These are phyloP conservation scores for Rhododendron griersonianum DNA, from an alignment of 148 eudicot species.

Conservation along the genomic window DNA sequence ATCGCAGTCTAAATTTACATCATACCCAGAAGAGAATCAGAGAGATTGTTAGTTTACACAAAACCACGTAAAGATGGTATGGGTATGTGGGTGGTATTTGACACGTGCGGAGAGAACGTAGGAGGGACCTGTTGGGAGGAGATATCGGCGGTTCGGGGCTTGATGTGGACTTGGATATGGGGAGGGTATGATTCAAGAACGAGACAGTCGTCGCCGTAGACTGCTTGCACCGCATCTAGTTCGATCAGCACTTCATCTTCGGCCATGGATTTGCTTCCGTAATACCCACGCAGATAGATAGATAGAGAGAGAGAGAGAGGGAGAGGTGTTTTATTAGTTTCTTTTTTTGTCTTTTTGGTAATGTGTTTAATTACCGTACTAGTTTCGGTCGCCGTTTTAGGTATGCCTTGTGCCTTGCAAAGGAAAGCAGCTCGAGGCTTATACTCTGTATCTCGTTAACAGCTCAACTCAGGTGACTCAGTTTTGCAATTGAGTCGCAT, in stretches of 20 bases:
- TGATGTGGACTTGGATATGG: conserved; percentile 55
- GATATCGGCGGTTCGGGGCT: conserved; percentile 78
- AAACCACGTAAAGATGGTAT: background rate
- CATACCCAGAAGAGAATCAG: background rate
- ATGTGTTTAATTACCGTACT: no score
- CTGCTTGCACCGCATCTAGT: conserved; percentile 65
- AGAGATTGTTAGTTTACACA: background rate
- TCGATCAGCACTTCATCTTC: conserved; percentile 59
- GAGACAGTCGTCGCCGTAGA: conserved; percentile 78
- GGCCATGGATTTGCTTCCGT: conserved; percentile 30
- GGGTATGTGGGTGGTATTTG: background rate
- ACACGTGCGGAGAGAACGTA: background rate
- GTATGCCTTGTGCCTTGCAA: no score
- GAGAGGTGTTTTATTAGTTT: background rate
- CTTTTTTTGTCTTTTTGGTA: no score
- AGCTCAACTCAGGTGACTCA: no score
- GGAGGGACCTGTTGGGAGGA: conserved; percentile 70
- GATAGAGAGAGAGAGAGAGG: background rate
- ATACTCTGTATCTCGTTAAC: no score
- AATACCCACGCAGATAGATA: background rate
- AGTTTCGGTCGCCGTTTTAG: no score
- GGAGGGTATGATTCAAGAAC: conserved; percentile 60
- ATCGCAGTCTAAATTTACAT: background rate
- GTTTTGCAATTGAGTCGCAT: no score
- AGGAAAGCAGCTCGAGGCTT: no score